Percentiles rank a stretch among this genome's conserved stretches.
Conservation (phyloP, 1,139 yeast genomes). For the Casaregolazyma suthepensis region DNA sequence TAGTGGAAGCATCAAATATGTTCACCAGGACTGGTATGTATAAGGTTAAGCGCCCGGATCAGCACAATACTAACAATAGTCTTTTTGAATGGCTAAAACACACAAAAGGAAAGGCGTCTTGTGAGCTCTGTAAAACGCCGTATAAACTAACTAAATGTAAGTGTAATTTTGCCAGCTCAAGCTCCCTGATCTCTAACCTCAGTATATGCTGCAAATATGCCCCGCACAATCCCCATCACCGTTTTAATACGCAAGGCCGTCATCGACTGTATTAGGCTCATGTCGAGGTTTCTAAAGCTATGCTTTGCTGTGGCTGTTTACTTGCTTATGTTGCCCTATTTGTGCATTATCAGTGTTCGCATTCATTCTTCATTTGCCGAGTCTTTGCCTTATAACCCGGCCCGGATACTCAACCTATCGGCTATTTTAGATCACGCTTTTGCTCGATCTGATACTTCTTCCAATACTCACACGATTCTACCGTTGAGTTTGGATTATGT, state of each 20-base stretch:
- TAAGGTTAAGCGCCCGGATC: neutral
- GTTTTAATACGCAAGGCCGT: conserved; percentile 34
- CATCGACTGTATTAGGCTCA: conserved; percentile 16
- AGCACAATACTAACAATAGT: conserved; percentile 20
- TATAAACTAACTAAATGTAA: conserved; percentile 56
- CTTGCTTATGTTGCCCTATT: conserved; percentile 3
- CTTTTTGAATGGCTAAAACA: conserved; percentile 79
- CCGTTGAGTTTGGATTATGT: conserved; percentile 4
- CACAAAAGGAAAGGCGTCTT: conserved; percentile 54
- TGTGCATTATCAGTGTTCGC: conserved; percentile 14
- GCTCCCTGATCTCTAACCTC: neutral
- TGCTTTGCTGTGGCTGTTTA: conserved; percentile 1
- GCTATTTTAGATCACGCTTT: conserved; percentile 3
- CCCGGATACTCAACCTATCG: neutral
- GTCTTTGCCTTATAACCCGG: conserved; percentile 17
- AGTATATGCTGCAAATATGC: conserved; percentile 66
- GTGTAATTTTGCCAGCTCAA: neutral
- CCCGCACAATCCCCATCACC: conserved; percentile 52
- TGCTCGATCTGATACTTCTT: neutral
- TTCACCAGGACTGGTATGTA: conserved; percentile 76
- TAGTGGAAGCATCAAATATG: conserved; percentile 85
- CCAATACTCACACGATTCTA: conserved; percentile 1
- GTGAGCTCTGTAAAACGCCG: conserved; percentile 85
- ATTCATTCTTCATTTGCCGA: conserved; percentile 22
- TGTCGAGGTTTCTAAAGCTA: conserved; percentile 2